These are phyloP conservation scores for Mycena crocata DNA, from an alignment of 768 basidiomycete genomes.

Conservation along the genomic window DNA sequence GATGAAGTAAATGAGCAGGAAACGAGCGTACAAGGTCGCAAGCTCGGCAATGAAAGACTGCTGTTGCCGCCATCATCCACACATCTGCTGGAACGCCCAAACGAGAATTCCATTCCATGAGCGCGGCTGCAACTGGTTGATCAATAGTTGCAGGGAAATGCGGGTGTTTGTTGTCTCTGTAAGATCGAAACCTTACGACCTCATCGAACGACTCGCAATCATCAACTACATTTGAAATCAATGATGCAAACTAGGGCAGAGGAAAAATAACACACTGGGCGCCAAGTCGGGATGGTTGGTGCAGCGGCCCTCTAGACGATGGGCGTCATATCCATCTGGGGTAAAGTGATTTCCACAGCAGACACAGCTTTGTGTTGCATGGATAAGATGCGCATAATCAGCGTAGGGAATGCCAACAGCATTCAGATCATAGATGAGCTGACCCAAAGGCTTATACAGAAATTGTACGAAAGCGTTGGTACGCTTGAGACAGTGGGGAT, in stretches of 20 bases:
- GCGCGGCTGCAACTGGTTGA: neutral
- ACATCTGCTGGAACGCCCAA: slow-evolving; percentile 20
- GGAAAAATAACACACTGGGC: neutral
- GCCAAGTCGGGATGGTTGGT: neutral
- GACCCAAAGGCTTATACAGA: neutral
- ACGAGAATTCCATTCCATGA: slow-evolving; percentile 14
- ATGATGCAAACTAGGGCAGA: neutral
- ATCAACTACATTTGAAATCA: neutral
- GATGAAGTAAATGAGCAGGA: slow-evolving; percentile 7
- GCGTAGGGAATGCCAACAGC: neutral
- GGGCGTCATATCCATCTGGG: neutral
- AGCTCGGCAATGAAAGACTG: neutral
- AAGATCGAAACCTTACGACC: neutral
- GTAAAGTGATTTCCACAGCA: neutral
- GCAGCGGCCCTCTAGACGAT: neutral
- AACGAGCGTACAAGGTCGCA: slow-evolving; percentile 11
- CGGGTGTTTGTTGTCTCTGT: neutral
- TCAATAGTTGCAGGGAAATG: neutral
- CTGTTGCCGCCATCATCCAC: slow-evolving; percentile 4
- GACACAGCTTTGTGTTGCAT: neutral
- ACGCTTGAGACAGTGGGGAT: neutral
- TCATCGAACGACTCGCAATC: neutral
- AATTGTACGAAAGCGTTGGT: neutral
- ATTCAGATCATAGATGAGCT: neutral
- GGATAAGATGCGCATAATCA: neutral